A percentile compares a stretch with the other conserved stretches of the same genome.
These are phyloP conservation scores for Funneliformis geosporum DNA, from an alignment of 192 early-diverging fungal species.

Conservation along the genomic window DNA sequence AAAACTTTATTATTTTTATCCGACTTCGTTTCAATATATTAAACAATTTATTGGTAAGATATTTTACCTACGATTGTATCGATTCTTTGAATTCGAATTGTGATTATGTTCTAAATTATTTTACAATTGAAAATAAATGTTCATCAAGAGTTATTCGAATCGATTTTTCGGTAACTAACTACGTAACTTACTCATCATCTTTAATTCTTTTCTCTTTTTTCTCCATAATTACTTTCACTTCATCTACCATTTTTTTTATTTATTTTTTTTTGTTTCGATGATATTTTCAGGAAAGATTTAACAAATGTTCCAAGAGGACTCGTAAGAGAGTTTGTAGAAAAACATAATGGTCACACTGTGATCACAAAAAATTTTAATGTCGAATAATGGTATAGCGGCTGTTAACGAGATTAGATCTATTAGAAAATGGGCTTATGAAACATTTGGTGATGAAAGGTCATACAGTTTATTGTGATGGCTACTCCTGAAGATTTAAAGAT, in stretches of 20 bases:
- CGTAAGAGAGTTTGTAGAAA: constrained; percentile 77
- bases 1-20: too few relatives aligned
- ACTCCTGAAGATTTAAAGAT: constrained; percentile 96
- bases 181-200: too few relatives aligned
- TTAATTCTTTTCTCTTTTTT: background rate
- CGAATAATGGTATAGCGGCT: constrained; percentile 98
- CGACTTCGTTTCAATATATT: background rate
- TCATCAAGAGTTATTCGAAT: too few relatives aligned
- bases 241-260: too few relatives aligned
- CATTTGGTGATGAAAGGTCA: constrained; percentile 98
- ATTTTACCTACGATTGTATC: too few relatives aligned
- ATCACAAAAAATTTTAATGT: constrained; percentile 93
- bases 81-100: background rate
- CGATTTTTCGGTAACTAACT: too few relatives aligned
- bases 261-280: constrained; percentile 16
- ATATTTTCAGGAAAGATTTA: constrained; percentile 61
- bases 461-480: constrained; percentile 92
- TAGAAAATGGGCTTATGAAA: constrained; percentile 94
- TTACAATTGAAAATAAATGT: too few relatives aligned
- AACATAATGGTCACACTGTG: constrained; percentile 78
- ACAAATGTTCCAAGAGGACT: constrained; percentile 61
- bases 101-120: background rate
- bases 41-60: too few relatives aligned
- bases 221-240: background rate
- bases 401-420: constrained; percentile 99